A percentile compares a stretch with the other conserved stretches of the same genome.
Conservation (phyloP, 176 grass and related monocot genomes). For the Echinochloa phyllopogon region DNA sequence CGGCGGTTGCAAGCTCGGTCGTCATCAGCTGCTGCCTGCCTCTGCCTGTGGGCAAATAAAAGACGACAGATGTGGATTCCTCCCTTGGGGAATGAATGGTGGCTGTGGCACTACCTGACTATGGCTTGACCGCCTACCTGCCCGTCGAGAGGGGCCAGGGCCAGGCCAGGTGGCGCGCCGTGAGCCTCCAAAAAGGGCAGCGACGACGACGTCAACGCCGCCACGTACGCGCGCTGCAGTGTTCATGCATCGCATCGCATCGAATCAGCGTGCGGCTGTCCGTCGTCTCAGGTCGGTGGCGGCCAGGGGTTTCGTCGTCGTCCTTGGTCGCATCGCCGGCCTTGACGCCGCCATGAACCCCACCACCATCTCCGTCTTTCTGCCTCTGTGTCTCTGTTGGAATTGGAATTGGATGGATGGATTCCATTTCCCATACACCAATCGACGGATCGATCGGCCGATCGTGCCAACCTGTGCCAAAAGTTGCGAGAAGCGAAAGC, state of each 20-base stretch:
- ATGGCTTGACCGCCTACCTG: not conserved
- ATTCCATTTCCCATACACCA: not conserved
- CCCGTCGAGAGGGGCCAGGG: not conserved
- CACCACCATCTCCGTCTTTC: not conserved
- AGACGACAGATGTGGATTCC: not conserved
- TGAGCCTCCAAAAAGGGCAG: not conserved
- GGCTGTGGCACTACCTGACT: not conserved
- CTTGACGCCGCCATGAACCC: slow-evolving; percentile 37
- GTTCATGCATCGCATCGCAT: not conserved
- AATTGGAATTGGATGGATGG: not conserved
- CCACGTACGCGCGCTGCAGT: not conserved
- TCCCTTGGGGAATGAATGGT: not conserved
- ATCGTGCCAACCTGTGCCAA: not conserved
- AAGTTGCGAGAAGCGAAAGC: not conserved
- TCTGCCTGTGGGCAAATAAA: not conserved
- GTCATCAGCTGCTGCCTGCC: not conserved
- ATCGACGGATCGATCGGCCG: not conserved
- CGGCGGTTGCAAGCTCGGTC: not conserved
- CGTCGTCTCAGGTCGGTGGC: slow-evolving; percentile 21
- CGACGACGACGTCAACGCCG: not conserved
- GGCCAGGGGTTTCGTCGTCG: not conserved
- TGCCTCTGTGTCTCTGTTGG: not conserved
- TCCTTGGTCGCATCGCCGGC: not conserved
- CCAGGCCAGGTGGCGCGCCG: not conserved
- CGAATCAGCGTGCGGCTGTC: slow-evolving; percentile 17